Conservation (phyloP, 805 yeast genomes). For the Pachysolen tannophilus region DNA sequence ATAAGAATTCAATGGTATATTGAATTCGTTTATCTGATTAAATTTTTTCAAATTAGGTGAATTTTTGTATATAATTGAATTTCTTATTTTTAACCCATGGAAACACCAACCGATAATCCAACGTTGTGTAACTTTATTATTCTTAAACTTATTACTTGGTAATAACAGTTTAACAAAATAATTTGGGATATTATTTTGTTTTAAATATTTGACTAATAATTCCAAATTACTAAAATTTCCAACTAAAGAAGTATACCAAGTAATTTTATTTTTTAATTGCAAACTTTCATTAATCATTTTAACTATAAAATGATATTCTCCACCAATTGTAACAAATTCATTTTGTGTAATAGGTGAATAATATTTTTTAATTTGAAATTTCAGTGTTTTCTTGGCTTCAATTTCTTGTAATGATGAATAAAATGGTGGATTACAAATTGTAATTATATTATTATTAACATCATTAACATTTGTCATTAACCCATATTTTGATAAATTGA, state of each 20-base stretch:
- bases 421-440: conserved; percentile 50
- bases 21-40: background rate
- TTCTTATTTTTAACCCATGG: conserved; percentile 6
- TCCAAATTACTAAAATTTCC: conserved; percentile 15
- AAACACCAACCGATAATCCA: conserved; percentile 33
- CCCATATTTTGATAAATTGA: background rate
- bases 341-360: conserved; percentile 5
- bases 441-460: conserved; percentile 11
- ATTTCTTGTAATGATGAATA: conserved; percentile 29
- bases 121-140: conserved; percentile 18
- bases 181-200: conserved; percentile 12
- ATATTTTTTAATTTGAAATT: no score
- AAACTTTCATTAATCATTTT: conserved; percentile 27
- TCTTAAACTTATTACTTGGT: conserved; percentile 18
- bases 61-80: conserved; percentile 1
- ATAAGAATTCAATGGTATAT: background rate
- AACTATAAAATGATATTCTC: conserved; percentile 33
- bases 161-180: conserved; percentile 23
- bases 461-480: no score
- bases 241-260: conserved; percentile 31
- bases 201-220: conserved; percentile 10
- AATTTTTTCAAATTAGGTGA: background rate
- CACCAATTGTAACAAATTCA: conserved; percentile 35
- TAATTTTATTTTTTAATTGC: conserved; percentile 8
- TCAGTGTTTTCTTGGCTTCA: conserved; percentile 18